Conservation (phyloP, 2,329 filamentous ascomycete species). For the Fusarium pseudoanthophilum region DNA sequence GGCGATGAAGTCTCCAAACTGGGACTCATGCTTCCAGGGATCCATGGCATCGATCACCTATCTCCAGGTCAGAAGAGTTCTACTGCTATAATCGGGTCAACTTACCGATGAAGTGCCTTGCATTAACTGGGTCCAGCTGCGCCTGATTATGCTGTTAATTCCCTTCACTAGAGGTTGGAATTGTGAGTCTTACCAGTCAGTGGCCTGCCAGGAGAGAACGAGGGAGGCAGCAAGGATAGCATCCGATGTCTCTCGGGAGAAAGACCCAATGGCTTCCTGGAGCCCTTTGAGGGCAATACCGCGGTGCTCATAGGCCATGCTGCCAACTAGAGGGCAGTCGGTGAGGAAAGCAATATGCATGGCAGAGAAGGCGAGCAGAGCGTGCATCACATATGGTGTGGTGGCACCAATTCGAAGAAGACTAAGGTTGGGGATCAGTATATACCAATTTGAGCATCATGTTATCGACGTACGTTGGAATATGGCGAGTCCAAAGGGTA, state of each 20-base stretch:
- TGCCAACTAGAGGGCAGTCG: constrained; percentile 83
- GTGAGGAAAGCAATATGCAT: constrained; percentile 93
- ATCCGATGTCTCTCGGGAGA: constrained; percentile 88
- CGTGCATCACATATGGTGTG: constrained; percentile 92
- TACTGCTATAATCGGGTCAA: constrained; percentile 28
- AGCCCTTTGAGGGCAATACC: constrained; percentile 87
- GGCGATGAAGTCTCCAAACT: constrained; percentile 83
- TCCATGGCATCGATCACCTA: constrained; percentile 93
- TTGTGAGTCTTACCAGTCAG: constrained; percentile 80
- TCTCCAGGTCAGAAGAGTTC: constrained; percentile 26
- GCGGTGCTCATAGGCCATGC: constrained; percentile 89
- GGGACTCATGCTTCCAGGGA: constrained; percentile 88
- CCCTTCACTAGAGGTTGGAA: not conserved
- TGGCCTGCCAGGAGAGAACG: constrained; percentile 94
- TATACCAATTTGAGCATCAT: not conserved
- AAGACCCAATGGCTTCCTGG: constrained; percentile 85
- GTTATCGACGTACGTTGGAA: constrained; percentile 78
- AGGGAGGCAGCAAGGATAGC: constrained; percentile 91
- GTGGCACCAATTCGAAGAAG: constrained; percentile 80
- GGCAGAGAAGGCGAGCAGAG: constrained; percentile 91
- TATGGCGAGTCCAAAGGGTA: constrained; percentile 91
- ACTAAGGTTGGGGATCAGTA: constrained; percentile 38
- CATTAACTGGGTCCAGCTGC: constrained; percentile 92
- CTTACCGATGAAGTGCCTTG: constrained; percentile 89
- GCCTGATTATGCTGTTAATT: constrained; percentile 66